phyloP scores from a whole-genome alignment of 345 rosid species.

The Arabis hirsuta region DNA sequence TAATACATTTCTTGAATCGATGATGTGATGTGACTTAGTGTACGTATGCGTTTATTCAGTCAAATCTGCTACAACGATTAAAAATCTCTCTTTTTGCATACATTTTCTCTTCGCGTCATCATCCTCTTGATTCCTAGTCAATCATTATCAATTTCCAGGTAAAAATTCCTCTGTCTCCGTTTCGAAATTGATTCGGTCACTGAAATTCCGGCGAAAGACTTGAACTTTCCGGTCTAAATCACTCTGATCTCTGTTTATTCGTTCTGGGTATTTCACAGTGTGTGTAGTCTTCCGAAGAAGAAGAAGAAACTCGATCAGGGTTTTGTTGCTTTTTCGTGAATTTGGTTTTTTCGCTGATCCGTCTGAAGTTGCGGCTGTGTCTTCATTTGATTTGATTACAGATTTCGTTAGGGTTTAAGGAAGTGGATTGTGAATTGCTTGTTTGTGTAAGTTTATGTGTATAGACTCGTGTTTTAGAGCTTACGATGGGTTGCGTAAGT shows the following conservation, averaged over 20 bases:
- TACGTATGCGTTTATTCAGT: constrained; percentile 36
- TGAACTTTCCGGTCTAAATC: constrained; percentile 16
- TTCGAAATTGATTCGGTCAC: background rate
- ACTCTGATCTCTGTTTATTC: constrained; percentile 26
- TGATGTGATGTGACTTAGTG: constrained; percentile 32
- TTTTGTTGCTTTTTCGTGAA: constrained; percentile 10
- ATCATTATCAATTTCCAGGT: constrained; percentile 3
- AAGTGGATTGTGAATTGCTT: background rate
- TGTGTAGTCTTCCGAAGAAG: constrained; percentile 12
- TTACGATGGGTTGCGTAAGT: constrained; percentile 76
- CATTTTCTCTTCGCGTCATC: background rate
- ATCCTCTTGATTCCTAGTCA: constrained; percentile 18
- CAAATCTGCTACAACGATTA: constrained; percentile 31
- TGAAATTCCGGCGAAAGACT: constrained; percentile 33
- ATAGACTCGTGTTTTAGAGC: constrained; percentile 9
- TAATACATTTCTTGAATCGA: constrained; percentile 7
- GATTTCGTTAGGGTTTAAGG: background rate
- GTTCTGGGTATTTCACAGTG: background rate
- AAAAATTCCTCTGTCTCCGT: too few relatives aligned
- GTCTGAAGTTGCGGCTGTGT: background rate
- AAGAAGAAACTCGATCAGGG: background rate
- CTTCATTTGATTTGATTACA: background rate
- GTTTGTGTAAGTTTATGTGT: background rate
- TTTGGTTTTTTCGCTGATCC: background rate
- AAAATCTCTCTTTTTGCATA: constrained; percentile 23